These are phyloP conservation scores for Gymnopilus dilepis DNA, from an alignment of 768 basidiomycete genomes.

Conservation along the genomic window DNA sequence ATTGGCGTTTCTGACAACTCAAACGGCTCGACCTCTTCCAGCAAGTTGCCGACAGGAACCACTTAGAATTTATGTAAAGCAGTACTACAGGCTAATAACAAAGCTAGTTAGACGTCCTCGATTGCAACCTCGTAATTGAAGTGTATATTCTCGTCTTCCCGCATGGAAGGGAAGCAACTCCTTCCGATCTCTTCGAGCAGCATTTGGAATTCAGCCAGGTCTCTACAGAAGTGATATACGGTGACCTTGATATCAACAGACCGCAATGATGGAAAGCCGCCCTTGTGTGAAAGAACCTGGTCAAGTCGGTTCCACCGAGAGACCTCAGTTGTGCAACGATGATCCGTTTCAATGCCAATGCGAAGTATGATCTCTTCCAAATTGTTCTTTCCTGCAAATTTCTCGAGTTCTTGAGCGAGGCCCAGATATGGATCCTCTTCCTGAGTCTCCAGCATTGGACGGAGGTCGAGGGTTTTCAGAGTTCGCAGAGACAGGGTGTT, in stretches of 20 bases:
- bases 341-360: conserved; percentile 8
- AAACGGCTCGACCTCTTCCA: too few relatives aligned
- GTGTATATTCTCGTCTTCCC: neutral
- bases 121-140: conserved; percentile 14
- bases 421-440: conserved; percentile 10
- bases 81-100: neutral
- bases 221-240: neutral
- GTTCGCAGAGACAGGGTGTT: conserved; percentile 1
- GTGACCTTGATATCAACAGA: neutral
- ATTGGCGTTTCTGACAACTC: too few relatives aligned
- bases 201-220: conserved; percentile 4
- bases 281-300: neutral
- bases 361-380: conserved; percentile 3
- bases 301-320: conserved; percentile 11
- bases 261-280: conserved; percentile 3
- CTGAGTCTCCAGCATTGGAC: neutral
- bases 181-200: conserved; percentile 11
- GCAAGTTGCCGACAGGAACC: too few relatives aligned
- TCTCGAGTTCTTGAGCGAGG: conserved; percentile 9
- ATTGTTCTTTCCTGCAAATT: conserved; percentile 10
- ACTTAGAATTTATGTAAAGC: neutral
- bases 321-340: conserved; percentile 9
- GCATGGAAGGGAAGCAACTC: conserved; percentile 7
- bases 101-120: neutral
- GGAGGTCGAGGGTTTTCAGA: conserved; percentile 1